Percentiles rank a stretch among this genome's conserved stretches.
phyloP scores from a whole-genome alignment of 2,329 filamentous ascomycete genomes.

The Fusarium dlaminii region DNA sequence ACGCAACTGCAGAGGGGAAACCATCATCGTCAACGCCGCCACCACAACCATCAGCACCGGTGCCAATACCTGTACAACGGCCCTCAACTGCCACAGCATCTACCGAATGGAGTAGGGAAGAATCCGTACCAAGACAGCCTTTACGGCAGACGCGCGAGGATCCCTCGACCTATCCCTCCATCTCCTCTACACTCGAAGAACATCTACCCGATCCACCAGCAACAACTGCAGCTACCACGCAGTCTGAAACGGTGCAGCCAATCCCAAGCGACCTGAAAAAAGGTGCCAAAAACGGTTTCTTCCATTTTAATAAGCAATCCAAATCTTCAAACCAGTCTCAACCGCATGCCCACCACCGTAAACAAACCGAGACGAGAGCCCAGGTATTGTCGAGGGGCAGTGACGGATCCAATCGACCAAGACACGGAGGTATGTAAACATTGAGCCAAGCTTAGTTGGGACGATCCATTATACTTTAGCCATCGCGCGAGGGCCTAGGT shows the following conservation, averaged over 20 bases:
- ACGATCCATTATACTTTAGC: conserved; percentile 29
- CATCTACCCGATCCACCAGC: conserved; percentile 31
- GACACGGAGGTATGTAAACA: conserved; percentile 48
- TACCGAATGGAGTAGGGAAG: conserved; percentile 28
- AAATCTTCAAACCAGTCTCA: conserved; percentile 52
- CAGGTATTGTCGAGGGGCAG: conserved; percentile 52
- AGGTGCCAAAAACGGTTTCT: conserved; percentile 60
- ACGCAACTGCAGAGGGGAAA: conserved; percentile 7
- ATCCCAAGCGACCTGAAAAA: conserved; percentile 52
- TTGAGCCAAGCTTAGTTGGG: conserved; percentile 22
- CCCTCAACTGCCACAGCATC: conserved; percentile 29
- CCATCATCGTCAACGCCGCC: conserved; percentile 1
- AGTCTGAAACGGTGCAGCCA: conserved; percentile 17
- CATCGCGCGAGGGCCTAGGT: conserved; percentile 15
- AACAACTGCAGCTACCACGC: conserved; percentile 27
- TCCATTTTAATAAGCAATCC: conserved; percentile 60
- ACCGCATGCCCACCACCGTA: conserved; percentile 37
- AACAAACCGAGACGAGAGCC: conserved; percentile 50
- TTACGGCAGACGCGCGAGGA: conserved; percentile 41
- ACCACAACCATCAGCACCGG: neutral
- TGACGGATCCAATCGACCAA: conserved; percentile 44
- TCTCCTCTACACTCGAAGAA: conserved; percentile 41
- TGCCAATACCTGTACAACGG: conserved; percentile 3
- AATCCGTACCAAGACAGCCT: conserved; percentile 40
- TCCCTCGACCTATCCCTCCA: conserved; percentile 40